Evolutionary conservation across 306 rosid species (phyloP), one percentile per base, ranked within the genome.

Genomic region (Argentina anserina): DNA sequence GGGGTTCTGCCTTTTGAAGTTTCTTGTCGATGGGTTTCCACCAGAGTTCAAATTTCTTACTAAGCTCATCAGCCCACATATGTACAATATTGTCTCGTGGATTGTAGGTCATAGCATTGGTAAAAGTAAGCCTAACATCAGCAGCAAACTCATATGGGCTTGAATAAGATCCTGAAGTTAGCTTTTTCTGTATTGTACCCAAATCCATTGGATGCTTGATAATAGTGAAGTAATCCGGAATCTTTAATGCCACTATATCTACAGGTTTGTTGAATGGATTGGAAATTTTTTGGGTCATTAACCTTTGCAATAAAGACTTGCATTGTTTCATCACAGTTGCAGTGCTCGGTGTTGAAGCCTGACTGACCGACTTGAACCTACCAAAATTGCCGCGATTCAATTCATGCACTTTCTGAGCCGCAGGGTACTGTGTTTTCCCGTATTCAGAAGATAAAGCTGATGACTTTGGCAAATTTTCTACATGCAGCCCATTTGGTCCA

Each of bases 181-280:
- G 34, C 80, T 89, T 92, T 53, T 64, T 69, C 75, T 92, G 85
- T 66, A 92, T 40, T 37, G 89, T 89, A 70, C 97, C 97, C 75
- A 92, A 80, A 79, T 92, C 97, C 96, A 92, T 92, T 17, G 97
- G 97, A 65, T 76, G 78, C 82, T 92, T 92, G 42, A 92, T 89
- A 52, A 92, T 71, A 45, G 63, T 84, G 69, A 84, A 86, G 82
- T 92, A 92, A 80, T 89, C 97, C 0, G 90, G 91, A 79, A 92
- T 81, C 65, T 92, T 92, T 82, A 92, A 76, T 83, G 87, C 83
- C 75, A 75, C 91, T 7, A 72, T 84, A 86, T 92, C 97, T 42
- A 92, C 97, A 76, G 97, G 96, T 55, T 83, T 47, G 29, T 81
- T 83, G 80, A 92, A 92, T 68, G 88, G 89, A 96, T 92, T 86